Base-by-base conservation (phyloP, 2,329 filamentous ascomycete species). In the Dendrostoma leiphaemia region DNA sequence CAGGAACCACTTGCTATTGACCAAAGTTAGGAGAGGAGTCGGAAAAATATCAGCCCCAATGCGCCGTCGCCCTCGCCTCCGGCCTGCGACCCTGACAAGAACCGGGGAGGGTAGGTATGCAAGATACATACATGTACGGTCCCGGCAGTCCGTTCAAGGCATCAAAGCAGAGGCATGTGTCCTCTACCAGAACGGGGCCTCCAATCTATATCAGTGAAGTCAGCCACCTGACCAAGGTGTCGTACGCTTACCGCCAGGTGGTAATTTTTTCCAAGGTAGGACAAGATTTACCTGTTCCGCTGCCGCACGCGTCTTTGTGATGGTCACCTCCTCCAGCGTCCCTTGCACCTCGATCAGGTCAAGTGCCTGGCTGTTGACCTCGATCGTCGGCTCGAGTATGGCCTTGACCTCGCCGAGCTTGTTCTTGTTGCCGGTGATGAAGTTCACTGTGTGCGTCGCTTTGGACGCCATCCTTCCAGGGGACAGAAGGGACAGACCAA, bases 391-490 rank as follows among this genome's bases (percentile, higher is more conserved):
- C 63, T 87, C 85, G 3, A 99, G 81, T 63, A 99, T 97, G 17
- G 89, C 87, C 71, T 89, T 85, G 61, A 96, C 91, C 76, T 99
- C 94, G 54, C 80, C 76, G 53, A 99, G 81, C 76, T 99, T 99
- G 77, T 96, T 95, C 66, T 87, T 85, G 74, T 99, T 99, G 71
- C 93, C 89, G 2, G 93, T 97, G 68, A 99, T 96, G 77, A 99
- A 99, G 73, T 95, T 92, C 61, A 99, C 71, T 6, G 69, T 65
- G 4, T 68, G 67, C 13, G 65, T 59, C 78, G 45, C 72, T 61
- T 77, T 75, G 40, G 74, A 70, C 46, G 74, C 69, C 74, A 80
- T 80, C 49, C 57, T 23, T n/a, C 8, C 17, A 7, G 23, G 23
- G 13, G 6, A 38, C 32, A 34, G 12, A 15, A 35, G 40, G 46